phyloP scores from a whole-genome alignment of 495 filamentous ascomycete genomes.

The Aspergillus avenaceus region DNA sequence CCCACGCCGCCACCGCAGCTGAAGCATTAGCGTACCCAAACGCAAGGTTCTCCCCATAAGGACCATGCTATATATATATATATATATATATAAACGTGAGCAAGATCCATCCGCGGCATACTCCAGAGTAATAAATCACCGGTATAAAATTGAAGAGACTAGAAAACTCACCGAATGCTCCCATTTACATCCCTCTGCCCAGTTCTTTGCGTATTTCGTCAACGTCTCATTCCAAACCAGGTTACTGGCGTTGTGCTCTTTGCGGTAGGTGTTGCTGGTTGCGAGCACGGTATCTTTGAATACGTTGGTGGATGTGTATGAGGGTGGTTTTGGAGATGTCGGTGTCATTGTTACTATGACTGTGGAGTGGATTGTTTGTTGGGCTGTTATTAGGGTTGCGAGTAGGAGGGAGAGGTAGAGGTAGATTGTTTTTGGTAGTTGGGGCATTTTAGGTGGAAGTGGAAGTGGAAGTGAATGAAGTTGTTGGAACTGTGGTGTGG shows the following conservation, averaged over 20 bases:
- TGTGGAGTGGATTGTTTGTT: slow-evolving; percentile 14
- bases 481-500: background rate
- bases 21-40: slow-evolving; percentile 59
- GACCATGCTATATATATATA: slow-evolving; percentile 45
- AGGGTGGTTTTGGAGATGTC: slow-evolving; percentile 28
- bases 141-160: background rate
- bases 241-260: slow-evolving; percentile 55
- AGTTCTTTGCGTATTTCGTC: slow-evolving; percentile 49
- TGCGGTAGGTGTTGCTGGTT: slow-evolving; percentile 64
- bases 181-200: slow-evolving; percentile 54
- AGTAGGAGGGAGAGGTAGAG: slow-evolving; percentile 1
- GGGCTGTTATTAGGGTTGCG: slow-evolving; percentile 6
- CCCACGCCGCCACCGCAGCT: slow-evolving; percentile 63
- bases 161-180: slow-evolving; percentile 52
- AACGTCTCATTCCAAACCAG: slow-evolving; percentile 66
- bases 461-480: too few relatives aligned
- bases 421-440: background rate
- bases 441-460: background rate
- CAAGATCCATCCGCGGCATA: background rate
- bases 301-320: slow-evolving; percentile 42
- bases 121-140: background rate
- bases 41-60: slow-evolving; percentile 77
- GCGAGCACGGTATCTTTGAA: slow-evolving; percentile 61
- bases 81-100: too few relatives aligned
- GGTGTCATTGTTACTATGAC: slow-evolving; percentile 21